Base-by-base conservation (phyloP, 1,139 yeast genomes). In the Eremothecium gossypii region DNA sequence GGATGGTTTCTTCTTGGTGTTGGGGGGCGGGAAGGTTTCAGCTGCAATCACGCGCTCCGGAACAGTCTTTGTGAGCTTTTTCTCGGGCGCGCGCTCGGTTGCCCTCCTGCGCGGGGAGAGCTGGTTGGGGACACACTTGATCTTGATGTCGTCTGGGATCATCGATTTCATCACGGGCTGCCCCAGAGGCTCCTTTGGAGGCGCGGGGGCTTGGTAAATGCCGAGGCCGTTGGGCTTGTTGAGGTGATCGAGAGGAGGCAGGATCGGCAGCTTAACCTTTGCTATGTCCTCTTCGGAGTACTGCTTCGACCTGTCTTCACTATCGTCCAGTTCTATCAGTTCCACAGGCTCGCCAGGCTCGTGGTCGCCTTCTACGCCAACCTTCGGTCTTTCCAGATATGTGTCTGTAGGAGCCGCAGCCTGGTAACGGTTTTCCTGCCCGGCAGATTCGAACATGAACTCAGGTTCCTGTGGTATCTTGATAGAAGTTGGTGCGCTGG, bases 341-440 rank as follows among this genome's bases (percentile, higher is more conserved):
- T 29, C 31, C 10, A 30, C 27, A 2, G 27, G 33, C 7, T 28
- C 45, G 28, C 5, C 23, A 6, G 43, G 41, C 12, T 41, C 46
- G 17, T 47, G 35, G 12, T 27, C 41, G 10, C 31, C 36, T n/a
- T 31, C 71, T 40, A 73, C 74, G 48, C 66, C 66, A 53, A 44
- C 39, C 30, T 45, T 53, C 26, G 23, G 23, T 17, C 23, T 17
- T 17, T 45, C 43, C 13, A 52, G 43, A 61, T 63, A 70, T 2
- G 58, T 58, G 23, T 57, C 61, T 33, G 63, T 61, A 7, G 62
- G 63, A n/a, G 61, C 61, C 29, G 63, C 66, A 17, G 23, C 23
- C 5, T 17, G 23, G 23, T 17, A 17, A 3, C 23, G 23, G 6
- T 17, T 17, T 17, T 17, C 23, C 23, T 17, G 23, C 23, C 47